Evolutionary conservation across 495 filamentous ascomycete genomes (phyloP).

Genomic region (Tetracladium setigerum): DNA sequence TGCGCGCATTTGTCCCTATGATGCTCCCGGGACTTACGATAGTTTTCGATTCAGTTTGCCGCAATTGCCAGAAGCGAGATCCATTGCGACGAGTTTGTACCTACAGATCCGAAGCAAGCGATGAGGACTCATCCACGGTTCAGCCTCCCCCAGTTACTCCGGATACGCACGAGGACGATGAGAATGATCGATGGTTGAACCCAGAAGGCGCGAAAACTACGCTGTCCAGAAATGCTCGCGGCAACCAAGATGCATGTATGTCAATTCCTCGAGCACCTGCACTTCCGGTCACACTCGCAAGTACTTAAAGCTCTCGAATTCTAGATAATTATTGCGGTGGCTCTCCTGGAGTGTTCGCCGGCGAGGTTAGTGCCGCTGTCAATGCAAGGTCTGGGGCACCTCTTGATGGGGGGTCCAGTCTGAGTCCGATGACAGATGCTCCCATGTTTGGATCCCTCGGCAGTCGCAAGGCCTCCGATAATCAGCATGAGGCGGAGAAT

Average conservation of each 20-base stretch:
- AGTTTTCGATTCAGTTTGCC: not conserved
- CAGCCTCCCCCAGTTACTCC: too few species aligned
- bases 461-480: not conserved
- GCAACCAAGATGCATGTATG: too few species aligned
- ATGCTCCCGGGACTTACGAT: slow-evolving; percentile 19
- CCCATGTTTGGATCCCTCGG: not conserved
- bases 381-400: not conserved
- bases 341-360: not conserved
- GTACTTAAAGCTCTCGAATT: not conserved
- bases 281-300: too few species aligned
- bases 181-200: too few species aligned
- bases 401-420: not conserved
- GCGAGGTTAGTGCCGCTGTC: not conserved
- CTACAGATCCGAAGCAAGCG: not conserved
- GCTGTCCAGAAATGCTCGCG: too few species aligned
- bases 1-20: not conserved
- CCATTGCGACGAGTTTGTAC: not conserved
- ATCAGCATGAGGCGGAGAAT: not conserved
- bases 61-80: not conserved
- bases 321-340: not conserved
- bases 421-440: not conserved
- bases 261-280: too few species aligned
- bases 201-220: too few species aligned
- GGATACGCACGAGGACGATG: too few species aligned
- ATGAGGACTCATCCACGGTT: not conserved